A percentile compares a stretch with the other conserved stretches of the same genome.
Conservation (phyloP, 805 yeast genomes). For the Cyberlindnera lachancei region DNA sequence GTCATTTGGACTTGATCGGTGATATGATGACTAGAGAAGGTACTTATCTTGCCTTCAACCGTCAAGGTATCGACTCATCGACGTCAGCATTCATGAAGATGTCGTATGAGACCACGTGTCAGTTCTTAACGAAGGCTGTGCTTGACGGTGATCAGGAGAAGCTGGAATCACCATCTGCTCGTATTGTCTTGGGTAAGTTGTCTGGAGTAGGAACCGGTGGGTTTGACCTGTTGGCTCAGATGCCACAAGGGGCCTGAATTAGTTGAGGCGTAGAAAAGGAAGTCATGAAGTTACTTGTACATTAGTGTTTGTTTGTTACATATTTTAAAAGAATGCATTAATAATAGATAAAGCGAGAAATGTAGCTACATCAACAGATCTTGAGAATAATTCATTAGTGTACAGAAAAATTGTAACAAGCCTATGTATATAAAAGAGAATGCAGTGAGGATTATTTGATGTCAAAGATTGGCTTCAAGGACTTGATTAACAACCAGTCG, state of each 20-base stretch:
- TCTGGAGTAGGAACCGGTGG: conserved; percentile 94
- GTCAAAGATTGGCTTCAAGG: conserved; percentile 81
- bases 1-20: conserved; percentile 95
- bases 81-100: conserved; percentile 96
- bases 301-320: conserved; percentile 1
- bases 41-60: conserved; percentile 88
- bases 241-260: conserved; percentile 20
- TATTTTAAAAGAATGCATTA: conserved; percentile 4
- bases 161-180: conserved; percentile 85
- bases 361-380: not conserved
- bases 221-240: conserved; percentile 61
- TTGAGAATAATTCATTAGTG: not conserved
- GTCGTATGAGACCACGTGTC: conserved; percentile 98
- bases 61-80: conserved; percentile 95
- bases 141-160: conserved; percentile 85
- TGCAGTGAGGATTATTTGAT: conserved; percentile 35
- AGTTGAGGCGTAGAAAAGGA: too few relatives aligned
- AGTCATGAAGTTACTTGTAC: too few relatives aligned
- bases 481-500: conserved; percentile 90
- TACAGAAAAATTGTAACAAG: too few relatives aligned
- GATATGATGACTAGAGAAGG: conserved; percentile 99
- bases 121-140: conserved; percentile 93
- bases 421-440: conserved; percentile 1
- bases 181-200: conserved; percentile 87
- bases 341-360: not conserved